These are phyloP conservation scores for Sisymbrium irio DNA, from an alignment of 345 rosid genomes.

Conservation along the genomic window DNA sequence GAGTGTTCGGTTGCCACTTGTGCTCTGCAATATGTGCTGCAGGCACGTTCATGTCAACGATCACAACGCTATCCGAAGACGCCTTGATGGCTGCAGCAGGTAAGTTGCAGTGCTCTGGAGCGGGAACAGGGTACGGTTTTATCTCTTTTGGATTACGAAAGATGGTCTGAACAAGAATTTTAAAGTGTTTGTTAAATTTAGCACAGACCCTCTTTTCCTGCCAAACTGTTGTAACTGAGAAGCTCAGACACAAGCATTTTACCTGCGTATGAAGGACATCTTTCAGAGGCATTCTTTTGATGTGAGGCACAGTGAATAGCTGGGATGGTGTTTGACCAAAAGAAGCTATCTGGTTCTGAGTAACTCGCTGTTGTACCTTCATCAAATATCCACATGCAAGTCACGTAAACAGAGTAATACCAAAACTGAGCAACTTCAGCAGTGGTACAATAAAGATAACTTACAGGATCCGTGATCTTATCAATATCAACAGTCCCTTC, in stretches of 20 bases:
- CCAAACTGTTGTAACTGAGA: slow-evolving; percentile 30
- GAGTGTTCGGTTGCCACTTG: slow-evolving; percentile 94
- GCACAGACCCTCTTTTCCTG: not conserved
- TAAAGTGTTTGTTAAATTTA: not conserved
- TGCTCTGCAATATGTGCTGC: slow-evolving; percentile 85
- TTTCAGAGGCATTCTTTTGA: slow-evolving; percentile 66
- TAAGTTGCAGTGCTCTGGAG: slow-evolving; percentile 87
- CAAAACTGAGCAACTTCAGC: slow-evolving; percentile 14
- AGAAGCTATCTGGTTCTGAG: slow-evolving; percentile 80
- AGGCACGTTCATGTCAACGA: slow-evolving; percentile 78
- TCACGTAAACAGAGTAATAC: slow-evolving; percentile 6
- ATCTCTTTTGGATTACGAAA: slow-evolving; percentile 85
- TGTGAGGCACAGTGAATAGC: slow-evolving; percentile 76
- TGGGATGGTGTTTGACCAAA: slow-evolving; percentile 97
- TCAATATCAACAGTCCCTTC: slow-evolving; percentile 87
- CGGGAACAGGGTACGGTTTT: slow-evolving; percentile 64
- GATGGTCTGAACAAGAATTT: slow-evolving; percentile 61
- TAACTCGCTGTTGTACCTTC: slow-evolving; percentile 74
- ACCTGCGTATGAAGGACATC: slow-evolving; percentile 92
- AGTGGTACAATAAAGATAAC: slow-evolving; percentile 26
- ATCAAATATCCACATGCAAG: slow-evolving; percentile 8
- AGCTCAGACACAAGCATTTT: slow-evolving; percentile 31
- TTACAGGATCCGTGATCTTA: slow-evolving; percentile 81
- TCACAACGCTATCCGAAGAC: slow-evolving; percentile 65
- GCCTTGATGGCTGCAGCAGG: slow-evolving; percentile 92